These are phyloP conservation scores for Euclidium syriacum DNA, from an alignment of 345 rosid species.

Conservation along the genomic window DNA sequence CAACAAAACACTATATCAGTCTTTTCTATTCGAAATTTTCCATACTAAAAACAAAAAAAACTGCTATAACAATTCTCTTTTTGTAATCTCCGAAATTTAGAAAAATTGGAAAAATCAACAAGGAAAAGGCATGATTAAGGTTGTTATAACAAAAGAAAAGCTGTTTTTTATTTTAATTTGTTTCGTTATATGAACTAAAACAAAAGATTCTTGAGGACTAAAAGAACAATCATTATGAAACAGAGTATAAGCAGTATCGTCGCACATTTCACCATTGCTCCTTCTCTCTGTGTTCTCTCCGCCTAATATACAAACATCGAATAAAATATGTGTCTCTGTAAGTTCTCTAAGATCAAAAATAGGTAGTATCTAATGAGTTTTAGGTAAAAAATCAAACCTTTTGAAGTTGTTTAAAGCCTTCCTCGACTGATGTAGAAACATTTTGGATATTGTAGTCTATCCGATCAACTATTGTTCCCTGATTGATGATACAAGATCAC, in stretches of 20 bases:
- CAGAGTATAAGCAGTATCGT: slow-evolving; percentile 77
- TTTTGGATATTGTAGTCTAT: slow-evolving; percentile 91
- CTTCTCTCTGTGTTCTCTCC: slow-evolving; percentile 75
- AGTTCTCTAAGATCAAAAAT: background rate
- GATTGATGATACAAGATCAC: slow-evolving; percentile 21
- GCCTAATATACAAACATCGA: slow-evolving; percentile 48
- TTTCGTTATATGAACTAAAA: slow-evolving; percentile 35
- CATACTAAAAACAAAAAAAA: no score
- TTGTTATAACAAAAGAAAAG: background rate
- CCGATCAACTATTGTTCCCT: slow-evolving; percentile 90
- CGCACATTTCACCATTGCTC: slow-evolving; percentile 92
- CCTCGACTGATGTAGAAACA: no score
- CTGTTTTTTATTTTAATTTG: background rate
- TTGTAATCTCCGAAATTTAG: background rate
- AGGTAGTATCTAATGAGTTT: background rate
- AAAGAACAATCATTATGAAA: slow-evolving; percentile 73
- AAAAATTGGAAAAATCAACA: background rate
- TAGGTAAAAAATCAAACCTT: slow-evolving; percentile 44
- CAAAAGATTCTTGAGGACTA: slow-evolving; percentile 63
- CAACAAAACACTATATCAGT: no score
- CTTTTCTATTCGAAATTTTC: no score
- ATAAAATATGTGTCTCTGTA: background rate
- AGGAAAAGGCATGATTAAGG: background rate
- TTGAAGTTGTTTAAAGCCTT: no score
- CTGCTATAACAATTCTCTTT: background rate